Conservation (phyloP, 2,329 filamentous ascomycete species). For the Phaeosphaeria sp. region DNA sequence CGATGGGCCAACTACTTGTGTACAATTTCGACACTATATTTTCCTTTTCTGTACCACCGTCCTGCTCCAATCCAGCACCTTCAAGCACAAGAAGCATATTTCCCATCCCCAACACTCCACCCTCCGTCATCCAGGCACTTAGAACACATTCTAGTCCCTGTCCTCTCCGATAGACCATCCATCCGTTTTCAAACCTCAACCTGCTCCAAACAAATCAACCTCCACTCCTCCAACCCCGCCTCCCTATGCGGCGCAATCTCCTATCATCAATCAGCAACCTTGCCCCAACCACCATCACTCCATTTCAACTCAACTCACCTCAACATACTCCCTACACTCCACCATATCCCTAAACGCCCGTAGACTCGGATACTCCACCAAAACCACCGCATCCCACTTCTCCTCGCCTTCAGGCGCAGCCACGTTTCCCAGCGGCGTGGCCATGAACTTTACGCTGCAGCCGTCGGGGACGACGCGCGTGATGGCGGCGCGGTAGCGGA, state of each 20-base stretch:
- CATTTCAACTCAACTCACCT: not conserved
- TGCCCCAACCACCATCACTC: no score
- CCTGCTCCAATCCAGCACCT: no score
- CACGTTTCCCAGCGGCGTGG: not conserved
- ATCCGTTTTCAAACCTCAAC: not conserved
- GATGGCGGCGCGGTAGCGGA: conserved; percentile 15
- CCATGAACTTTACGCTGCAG: conserved; percentile 4
- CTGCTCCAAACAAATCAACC: conserved; percentile 15
- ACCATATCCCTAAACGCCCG: conserved; percentile 20
- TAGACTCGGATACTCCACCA: conserved; percentile 9
- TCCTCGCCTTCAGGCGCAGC: conserved; percentile 1
- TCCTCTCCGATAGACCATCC: no score
- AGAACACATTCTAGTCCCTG: no score
- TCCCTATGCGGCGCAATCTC: conserved; percentile 13
- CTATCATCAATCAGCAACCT: no score
- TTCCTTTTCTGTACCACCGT: no score
- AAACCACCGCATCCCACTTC: conserved; percentile 14
- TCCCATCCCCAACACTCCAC: no score
- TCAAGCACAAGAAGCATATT: no score
- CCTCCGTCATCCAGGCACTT: no score
- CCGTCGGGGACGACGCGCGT: conserved; percentile 10
- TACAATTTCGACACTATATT: no score
- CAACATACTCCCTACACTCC: conserved; percentile 12
- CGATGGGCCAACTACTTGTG: no score
- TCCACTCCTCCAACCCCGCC: conserved; percentile 17